phyloP scores from a whole-genome alignment of 75 land plant genomes.

The Cupressus sempervirens region DNA sequence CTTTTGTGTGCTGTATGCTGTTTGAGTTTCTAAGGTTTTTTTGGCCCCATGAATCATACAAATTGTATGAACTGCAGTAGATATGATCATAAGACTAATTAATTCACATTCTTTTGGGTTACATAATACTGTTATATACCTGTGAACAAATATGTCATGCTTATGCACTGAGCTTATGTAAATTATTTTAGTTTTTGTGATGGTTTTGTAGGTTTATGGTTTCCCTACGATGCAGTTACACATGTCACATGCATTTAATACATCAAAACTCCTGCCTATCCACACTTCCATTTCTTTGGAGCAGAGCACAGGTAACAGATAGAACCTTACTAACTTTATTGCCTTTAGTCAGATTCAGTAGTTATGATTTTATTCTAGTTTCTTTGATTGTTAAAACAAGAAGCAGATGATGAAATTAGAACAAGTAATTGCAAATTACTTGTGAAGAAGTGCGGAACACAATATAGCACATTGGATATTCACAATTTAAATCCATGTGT shows the following conservation, averaged over 20 bases:
- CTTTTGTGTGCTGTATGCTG: background rate
- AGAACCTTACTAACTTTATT: background rate
- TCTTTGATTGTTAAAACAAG: background rate
- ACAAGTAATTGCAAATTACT: background rate
- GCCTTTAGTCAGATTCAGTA: background rate
- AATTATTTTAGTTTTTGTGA: background rate
- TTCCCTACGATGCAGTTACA: background rate
- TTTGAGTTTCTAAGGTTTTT: background rate
- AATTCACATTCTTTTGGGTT: background rate
- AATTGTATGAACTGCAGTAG: background rate
- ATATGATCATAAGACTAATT: background rate
- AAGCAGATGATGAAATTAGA: background rate
- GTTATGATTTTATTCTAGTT: background rate
- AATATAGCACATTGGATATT: background rate
- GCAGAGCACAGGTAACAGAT: constrained; percentile 1
- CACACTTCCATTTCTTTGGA: background rate
- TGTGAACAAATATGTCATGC: background rate
- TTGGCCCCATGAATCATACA: background rate
- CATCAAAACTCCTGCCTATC: background rate
- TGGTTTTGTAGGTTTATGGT: background rate
- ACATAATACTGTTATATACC: background rate
- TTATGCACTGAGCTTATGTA: background rate
- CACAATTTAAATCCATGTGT: background rate
- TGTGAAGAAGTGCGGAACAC: background rate
- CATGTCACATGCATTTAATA: background rate